phyloP scores from a whole-genome alignment of 1,284 basidiomycete genomes.

The Veloboletus limbatus region DNA sequence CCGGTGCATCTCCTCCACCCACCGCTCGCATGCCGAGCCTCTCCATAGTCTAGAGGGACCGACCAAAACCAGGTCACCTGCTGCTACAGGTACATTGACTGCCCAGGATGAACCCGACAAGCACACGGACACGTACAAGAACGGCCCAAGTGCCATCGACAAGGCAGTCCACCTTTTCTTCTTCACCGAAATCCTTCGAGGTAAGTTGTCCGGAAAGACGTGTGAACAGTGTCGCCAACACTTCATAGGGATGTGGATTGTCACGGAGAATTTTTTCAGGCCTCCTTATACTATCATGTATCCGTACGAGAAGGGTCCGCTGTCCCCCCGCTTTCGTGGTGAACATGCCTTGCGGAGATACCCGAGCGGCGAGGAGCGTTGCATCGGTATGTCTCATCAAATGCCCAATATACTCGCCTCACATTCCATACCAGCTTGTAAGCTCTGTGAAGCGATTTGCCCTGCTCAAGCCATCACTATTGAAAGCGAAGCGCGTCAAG shows the following conservation, averaged over 20 bases:
- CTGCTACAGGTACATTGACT: slow-evolving; percentile 40
- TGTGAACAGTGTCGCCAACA: slow-evolving; percentile 1
- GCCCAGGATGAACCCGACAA: slow-evolving; percentile 47
- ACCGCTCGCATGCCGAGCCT: slow-evolving; percentile 21
- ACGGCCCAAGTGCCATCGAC: slow-evolving; percentile 86
- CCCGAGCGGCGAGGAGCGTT: slow-evolving; percentile 97
- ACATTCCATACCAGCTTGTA: slow-evolving; percentile 70
- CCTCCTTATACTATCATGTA: slow-evolving; percentile 99
- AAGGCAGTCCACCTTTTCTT: slow-evolving; percentile 98
- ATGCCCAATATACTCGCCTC: slow-evolving; percentile 5
- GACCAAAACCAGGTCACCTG: slow-evolving; percentile 33
- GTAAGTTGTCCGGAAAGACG: slow-evolving; percentile 45
- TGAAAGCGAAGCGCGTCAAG: slow-evolving; percentile 93
- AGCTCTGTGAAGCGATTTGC: slow-evolving; percentile 99
- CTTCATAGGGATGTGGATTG: slow-evolving; percentile 92
- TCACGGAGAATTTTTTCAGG: slow-evolving; percentile 97
- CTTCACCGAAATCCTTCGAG: slow-evolving; percentile 97
- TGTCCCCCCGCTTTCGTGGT: slow-evolving; percentile 97
- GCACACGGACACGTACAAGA: slow-evolving; percentile 64
- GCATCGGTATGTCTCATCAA: slow-evolving; percentile 72
- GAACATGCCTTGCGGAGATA: slow-evolving; percentile 99
- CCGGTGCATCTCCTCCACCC: slow-evolving; percentile 36
- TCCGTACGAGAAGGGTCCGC: slow-evolving; percentile 96
- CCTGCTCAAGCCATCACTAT: slow-evolving; percentile 99
- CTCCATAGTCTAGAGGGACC: slow-evolving; percentile 26